Evolutionary conservation across 345 rosid species (phyloP).

Genomic region (Linum lewisii): DNA sequence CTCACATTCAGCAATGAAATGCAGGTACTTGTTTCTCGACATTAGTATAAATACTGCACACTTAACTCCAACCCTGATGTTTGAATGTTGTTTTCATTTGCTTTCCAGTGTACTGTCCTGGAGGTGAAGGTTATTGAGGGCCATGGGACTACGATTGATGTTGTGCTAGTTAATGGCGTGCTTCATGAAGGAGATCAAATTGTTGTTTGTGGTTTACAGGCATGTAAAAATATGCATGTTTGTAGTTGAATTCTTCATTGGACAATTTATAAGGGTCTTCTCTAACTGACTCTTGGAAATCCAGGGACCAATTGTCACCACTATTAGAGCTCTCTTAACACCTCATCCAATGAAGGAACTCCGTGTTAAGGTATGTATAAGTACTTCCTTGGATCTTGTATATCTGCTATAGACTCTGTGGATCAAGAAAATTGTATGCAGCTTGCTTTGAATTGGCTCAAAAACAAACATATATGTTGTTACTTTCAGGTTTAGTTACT

Average conservation of each 20-base stretch:
- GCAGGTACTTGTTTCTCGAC: constrained; percentile 35
- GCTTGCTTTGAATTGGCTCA: too few relatives aligned
- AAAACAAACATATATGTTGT: too few relatives aligned
- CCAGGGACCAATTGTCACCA: constrained; percentile 86
- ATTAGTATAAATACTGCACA: not conserved
- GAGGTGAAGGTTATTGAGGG: constrained; percentile 98
- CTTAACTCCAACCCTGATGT: constrained; percentile 7
- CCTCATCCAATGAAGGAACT: constrained; percentile 99
- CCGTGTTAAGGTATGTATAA: constrained; percentile 63
- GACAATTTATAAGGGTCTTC: constrained; percentile 6
- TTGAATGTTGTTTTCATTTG: constrained; percentile 11
- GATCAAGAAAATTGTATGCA: not conserved
- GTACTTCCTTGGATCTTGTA: not conserved
- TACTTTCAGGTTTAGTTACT: too few relatives aligned
- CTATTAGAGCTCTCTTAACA: constrained; percentile 75
- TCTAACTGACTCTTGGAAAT: constrained; percentile 13
- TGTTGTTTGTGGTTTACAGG: constrained; percentile 95
- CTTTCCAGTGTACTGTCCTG: constrained; percentile 75
- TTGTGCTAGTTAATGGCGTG: constrained; percentile 79
- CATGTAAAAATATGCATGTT: constrained; percentile 20
- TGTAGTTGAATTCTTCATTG: constrained; percentile 6
- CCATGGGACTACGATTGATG: constrained; percentile 92
- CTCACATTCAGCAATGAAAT: constrained; percentile 72
- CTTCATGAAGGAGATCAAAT: constrained; percentile 94
- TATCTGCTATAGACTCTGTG: not conserved